phyloP scores from a whole-genome alignment of 1,284 basidiomycete species.

The Xanthoconium separans region DNA sequence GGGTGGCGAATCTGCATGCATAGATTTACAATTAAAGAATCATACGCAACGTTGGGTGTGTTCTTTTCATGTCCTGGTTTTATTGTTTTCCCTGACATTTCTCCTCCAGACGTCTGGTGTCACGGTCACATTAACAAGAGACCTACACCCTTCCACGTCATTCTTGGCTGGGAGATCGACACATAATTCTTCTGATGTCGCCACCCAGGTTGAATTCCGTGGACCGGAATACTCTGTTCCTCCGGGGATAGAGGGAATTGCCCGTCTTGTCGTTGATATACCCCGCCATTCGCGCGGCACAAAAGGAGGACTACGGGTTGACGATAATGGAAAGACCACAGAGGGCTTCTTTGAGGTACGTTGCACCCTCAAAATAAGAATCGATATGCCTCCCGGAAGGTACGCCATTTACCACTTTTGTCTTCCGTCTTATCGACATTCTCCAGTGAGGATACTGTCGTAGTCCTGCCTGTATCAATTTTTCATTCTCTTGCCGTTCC shows the following conservation, averaged over 20 bases:
- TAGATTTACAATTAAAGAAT: conserved; percentile 76
- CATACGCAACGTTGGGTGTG: conserved; percentile 72
- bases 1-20: conserved; percentile 64
- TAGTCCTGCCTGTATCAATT: conserved; percentile 63
- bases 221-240: conserved; percentile 70
- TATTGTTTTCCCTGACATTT: conserved; percentile 3
- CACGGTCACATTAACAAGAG: conserved; percentile 55
- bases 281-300: conserved; percentile 61
- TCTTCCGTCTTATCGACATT: conserved; percentile 13
- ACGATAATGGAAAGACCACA: conserved; percentile 38
- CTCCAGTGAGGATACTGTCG: conserved; percentile 62
- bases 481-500: conserved; percentile 59
- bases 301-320: conserved; percentile 47
- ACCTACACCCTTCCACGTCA: conserved; percentile 52
- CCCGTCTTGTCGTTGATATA: conserved; percentile 72
- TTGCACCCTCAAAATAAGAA: conserved; percentile 23
- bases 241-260: conserved; percentile 71
- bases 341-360: conserved; percentile 64
- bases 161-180: conserved; percentile 43
- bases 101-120: conserved; percentile 60
- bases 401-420: conserved; percentile 12
- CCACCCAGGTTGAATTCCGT: conserved; percentile 66
- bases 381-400: conserved; percentile 32
- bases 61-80: neutral
- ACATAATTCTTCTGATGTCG: conserved; percentile 56